phyloP scores from a whole-genome alignment of 2,329 filamentous ascomycete species.

The Botryotinia calthae region DNA sequence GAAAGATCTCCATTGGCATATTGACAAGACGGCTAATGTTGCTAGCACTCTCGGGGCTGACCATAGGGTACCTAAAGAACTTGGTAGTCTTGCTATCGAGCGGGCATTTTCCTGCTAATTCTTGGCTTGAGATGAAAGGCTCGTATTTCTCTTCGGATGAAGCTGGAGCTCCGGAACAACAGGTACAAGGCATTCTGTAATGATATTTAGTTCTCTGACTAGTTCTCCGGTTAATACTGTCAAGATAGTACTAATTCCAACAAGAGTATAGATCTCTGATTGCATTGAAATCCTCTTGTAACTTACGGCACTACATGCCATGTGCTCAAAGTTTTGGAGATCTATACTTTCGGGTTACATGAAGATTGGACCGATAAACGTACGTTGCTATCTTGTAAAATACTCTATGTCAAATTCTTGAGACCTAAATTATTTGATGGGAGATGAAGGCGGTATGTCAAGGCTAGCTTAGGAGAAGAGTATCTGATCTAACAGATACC shows the following conservation, averaged over 20 bases:
- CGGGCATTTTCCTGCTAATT: background rate
- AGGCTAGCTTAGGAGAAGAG: background rate
- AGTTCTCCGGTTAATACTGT: background rate
- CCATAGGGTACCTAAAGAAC: background rate
- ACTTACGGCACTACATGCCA: too few relatives aligned
- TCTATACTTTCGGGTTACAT: background rate
- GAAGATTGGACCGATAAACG: background rate
- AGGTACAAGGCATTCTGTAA: slow-evolving; percentile 1
- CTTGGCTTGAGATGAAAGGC: background rate
- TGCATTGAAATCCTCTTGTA: background rate
- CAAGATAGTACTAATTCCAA: accelerated
- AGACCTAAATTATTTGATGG: background rate
- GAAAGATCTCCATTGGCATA: slow-evolving; percentile 1
- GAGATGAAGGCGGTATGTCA: background rate
- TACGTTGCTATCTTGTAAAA: background rate
- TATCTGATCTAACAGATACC: background rate
- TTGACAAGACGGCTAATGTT: background rate
- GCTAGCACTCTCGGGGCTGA: background rate
- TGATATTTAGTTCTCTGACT: background rate
- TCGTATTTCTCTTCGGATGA: background rate
- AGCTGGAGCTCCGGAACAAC: background rate
- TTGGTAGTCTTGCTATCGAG: background rate
- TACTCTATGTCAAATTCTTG: background rate
- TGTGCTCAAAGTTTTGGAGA: background rate
- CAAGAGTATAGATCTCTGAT: too few relatives aligned